Evolutionary conservation across 257 asterid species (phyloP).

Genomic region (Solanum lignicaule): DNA sequence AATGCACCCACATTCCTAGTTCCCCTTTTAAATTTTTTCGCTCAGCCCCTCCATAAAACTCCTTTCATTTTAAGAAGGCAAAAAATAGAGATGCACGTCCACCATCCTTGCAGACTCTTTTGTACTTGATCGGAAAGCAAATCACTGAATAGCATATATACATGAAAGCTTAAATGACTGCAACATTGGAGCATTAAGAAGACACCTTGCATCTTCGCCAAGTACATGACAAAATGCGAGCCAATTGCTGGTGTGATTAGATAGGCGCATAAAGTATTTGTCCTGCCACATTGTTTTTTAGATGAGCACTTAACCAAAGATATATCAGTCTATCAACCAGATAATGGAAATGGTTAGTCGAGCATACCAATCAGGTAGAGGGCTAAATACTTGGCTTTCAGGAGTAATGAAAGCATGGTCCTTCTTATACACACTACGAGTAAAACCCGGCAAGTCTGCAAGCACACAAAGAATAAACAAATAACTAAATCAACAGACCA

Average conservation of each 20-base stretch:
- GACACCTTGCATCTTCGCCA: slow-evolving; percentile 93
- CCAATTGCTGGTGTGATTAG: slow-evolving; percentile 82
- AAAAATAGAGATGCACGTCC: background rate
- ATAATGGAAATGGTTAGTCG: background rate
- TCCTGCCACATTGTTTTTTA: slow-evolving; percentile 30
- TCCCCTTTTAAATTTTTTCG: background rate
- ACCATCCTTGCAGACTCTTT: background rate
- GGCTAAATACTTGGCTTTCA: slow-evolving; percentile 93
- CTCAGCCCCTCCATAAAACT: background rate
- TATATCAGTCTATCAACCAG: background rate
- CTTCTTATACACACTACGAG: slow-evolving; percentile 73
- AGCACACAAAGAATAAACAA: background rate
- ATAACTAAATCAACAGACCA: background rate
- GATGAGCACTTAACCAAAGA: background rate
- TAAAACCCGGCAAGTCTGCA: slow-evolving; percentile 88
- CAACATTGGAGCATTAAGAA: background rate
- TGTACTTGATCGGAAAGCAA: background rate
- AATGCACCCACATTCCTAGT: background rate
- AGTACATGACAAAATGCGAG: slow-evolving; percentile 85
- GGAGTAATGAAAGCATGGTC: slow-evolving; percentile 95
- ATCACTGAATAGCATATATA: background rate
- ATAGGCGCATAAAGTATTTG: slow-evolving; percentile 66
- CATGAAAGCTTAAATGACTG: background rate
- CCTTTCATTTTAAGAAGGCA: background rate
- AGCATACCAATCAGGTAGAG: slow-evolving; percentile 71